phyloP scores from a whole-genome alignment of 768 basidiomycete genomes.

The Boletus fagicola region DNA sequence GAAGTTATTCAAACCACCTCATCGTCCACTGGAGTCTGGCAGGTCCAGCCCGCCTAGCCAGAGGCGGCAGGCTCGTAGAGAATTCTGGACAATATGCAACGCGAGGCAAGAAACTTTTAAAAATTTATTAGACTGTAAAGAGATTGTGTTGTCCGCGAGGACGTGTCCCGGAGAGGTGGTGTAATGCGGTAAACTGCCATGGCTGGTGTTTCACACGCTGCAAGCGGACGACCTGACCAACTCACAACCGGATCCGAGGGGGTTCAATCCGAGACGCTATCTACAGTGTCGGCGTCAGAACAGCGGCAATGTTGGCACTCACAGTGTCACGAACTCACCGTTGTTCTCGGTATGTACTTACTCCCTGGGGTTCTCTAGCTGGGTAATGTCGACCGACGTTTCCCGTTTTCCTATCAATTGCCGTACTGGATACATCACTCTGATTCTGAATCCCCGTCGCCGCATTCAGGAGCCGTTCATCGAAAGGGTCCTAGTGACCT shows the following conservation, averaged over 20 bases:
- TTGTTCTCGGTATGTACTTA: background rate
- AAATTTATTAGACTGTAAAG: background rate
- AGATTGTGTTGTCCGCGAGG: background rate
- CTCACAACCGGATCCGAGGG: background rate
- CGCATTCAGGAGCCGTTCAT: too few relatives aligned
- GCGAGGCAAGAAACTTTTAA: background rate
- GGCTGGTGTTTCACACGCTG: too few relatives aligned
- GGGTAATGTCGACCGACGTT: background rate
- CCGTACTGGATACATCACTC: too few relatives aligned
- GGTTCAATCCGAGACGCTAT: background rate
- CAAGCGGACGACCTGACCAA: background rate
- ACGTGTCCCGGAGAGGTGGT: background rate
- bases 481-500: too few relatives aligned
- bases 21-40: too few relatives aligned
- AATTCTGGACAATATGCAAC: background rate
- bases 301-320: background rate
- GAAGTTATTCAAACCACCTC: background rate
- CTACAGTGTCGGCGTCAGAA: background rate
- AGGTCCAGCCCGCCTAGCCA: background rate
- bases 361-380: too few relatives aligned
- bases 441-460: too few relatives aligned
- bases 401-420: too few relatives aligned
- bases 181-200: too few relatives aligned
- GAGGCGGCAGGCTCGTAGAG: background rate
- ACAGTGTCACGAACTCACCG: background rate